A percentile compares a stretch with the other conserved stretches of the same genome.
Evolutionary conservation across 2,329 filamentous ascomycete genomes (phyloP).

Genomic region (Trichoderma lentiforme): DNA sequence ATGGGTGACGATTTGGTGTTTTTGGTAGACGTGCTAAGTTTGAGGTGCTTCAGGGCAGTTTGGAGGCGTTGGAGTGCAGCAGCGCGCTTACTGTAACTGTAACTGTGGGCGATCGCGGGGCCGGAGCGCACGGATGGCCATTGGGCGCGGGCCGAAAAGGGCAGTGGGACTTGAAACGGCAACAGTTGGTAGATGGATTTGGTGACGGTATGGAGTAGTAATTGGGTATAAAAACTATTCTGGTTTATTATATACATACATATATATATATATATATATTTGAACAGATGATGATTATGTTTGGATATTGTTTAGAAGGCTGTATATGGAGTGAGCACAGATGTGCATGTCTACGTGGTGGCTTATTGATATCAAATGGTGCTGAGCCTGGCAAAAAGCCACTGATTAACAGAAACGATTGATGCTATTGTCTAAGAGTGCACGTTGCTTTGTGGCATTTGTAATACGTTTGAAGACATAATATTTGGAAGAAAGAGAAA

Average conservation of each 20-base stretch:
- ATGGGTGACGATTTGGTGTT: not conserved
- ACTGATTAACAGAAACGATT: not conserved
- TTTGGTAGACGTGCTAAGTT: not conserved
- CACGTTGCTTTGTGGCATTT: not conserved
- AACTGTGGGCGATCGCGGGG: constrained; percentile 16
- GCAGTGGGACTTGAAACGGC: not conserved
- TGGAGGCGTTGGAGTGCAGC: not conserved
- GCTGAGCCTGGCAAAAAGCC: not conserved
- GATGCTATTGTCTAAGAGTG: not conserved
- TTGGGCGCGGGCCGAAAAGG: constrained; percentile 15
- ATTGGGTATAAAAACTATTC: not conserved
- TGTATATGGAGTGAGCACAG: not conserved
- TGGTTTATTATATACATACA: too few relatives aligned
- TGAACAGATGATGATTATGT: too few relatives aligned
- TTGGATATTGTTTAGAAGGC: not conserved
- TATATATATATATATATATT: too few relatives aligned
- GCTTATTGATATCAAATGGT: not conserved
- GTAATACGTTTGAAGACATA: not conserved
- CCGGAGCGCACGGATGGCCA: constrained; percentile 14
- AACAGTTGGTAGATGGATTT: not conserved
- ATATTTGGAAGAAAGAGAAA: not conserved
- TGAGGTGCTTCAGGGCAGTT: not conserved
- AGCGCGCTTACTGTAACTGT: not conserved
- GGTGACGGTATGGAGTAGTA: fast-evolving
- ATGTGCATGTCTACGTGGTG: not conserved